Evolutionary conservation across 2,329 filamentous ascomycete genomes (phyloP).

Genomic region (Fusarium armeniacum): DNA sequence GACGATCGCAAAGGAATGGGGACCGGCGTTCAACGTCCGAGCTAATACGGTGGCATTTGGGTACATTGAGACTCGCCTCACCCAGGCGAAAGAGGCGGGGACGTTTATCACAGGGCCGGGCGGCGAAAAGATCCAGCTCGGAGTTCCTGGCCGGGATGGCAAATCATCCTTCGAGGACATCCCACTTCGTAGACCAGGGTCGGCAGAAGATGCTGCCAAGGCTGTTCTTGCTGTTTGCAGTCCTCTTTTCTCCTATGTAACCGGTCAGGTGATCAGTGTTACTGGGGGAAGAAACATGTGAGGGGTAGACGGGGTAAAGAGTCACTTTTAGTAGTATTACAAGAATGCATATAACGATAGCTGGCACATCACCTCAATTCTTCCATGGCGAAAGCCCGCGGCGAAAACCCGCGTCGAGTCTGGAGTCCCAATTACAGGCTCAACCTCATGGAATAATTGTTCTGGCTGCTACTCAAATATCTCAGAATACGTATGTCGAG

Average conservation of each 20-base stretch:
- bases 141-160: neutral
- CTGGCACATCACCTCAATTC: neutral
- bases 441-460: neutral
- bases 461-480: neutral
- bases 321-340: no score
- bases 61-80: conserved; percentile 3
- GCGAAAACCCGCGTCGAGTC: neutral
- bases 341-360: neutral
- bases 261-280: neutral
- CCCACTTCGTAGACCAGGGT: neutral
- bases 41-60: conserved; percentile 8
- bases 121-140: neutral
- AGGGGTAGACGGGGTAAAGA: neutral
- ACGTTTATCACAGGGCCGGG: neutral
- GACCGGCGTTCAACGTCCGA: conserved; percentile 3
- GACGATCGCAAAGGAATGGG: conserved; percentile 84
- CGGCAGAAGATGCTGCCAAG: neutral
- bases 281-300: conserved; percentile 5
- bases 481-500: neutral
- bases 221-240: neutral
- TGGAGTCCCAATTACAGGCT: neutral
- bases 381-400: neutral
- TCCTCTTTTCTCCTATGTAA: conserved; percentile 1
- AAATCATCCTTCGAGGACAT: neutral
- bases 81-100: neutral